Percentiles rank a stretch among this genome's conserved stretches.
phyloP scores from a whole-genome alignment of 495 filamentous ascomycete genomes.

The Neurospora sp. region DNA sequence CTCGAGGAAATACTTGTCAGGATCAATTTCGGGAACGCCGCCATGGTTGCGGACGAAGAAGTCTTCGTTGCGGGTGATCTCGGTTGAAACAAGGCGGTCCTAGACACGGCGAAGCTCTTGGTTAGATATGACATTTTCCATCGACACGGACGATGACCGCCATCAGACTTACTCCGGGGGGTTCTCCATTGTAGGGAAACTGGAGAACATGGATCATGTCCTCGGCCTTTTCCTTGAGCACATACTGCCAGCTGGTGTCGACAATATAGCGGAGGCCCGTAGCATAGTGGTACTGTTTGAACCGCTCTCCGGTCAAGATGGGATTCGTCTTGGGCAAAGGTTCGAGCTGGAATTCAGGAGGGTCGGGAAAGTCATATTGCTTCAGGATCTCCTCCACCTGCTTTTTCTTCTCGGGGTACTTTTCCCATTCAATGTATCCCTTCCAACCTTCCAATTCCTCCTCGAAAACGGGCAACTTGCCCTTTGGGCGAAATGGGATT shows the following conservation, averaged over 20 bases:
- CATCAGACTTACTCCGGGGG: conserved; percentile 26
- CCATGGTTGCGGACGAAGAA: conserved; percentile 62
- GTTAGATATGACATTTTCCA: not conserved
- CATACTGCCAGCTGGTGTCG: conserved; percentile 47
- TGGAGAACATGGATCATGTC: conserved; percentile 62
- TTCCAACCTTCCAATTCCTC: conserved; percentile 16
- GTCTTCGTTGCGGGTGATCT: conserved; percentile 48
- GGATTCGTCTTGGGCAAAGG: conserved; percentile 55
- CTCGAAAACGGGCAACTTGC: conserved; percentile 10
- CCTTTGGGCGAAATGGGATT: conserved; percentile 9
- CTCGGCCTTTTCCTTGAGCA: conserved; percentile 48
- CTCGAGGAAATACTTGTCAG: conserved; percentile 38
- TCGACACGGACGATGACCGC: not conserved
- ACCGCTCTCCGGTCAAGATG: conserved; percentile 48
- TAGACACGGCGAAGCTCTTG: not conserved
- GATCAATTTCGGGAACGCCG: conserved; percentile 49
- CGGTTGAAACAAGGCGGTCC: conserved; percentile 18
- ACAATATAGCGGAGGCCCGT: conserved; percentile 39
- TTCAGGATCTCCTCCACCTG: conserved; percentile 45
- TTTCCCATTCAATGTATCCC: conserved; percentile 59
- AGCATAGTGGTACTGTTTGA: conserved; percentile 56
- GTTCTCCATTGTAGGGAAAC: conserved; percentile 64
- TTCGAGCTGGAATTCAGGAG: conserved; percentile 50
- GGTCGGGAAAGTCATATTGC: conserved; percentile 44
- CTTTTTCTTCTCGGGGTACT: conserved; percentile 54